Conservation (phyloP, 352 stramenopile genomes). For the Discostella stelligera region DNA sequence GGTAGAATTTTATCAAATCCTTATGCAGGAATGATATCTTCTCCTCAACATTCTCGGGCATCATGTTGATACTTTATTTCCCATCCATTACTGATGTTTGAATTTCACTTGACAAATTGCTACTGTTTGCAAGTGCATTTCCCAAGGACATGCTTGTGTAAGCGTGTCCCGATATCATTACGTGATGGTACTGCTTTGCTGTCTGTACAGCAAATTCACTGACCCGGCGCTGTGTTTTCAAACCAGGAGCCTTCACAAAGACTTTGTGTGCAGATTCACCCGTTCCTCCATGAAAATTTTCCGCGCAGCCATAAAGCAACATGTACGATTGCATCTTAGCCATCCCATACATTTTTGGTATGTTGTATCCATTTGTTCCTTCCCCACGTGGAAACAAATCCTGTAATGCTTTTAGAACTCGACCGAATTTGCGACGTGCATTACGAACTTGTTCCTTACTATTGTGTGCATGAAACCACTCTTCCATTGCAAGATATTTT, state of each 20-base stretch:
- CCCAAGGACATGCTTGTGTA: not conserved
- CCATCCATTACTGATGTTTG: not conserved
- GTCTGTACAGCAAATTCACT: slow-evolving; percentile 8
- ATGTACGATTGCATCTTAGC: slow-evolving; percentile 16
- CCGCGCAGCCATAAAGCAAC: slow-evolving; percentile 1
- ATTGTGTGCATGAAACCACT: not conserved
- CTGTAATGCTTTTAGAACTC: not conserved
- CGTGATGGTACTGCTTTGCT: slow-evolving; percentile 1
- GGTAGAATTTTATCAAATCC: no score
- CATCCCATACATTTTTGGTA: no score
- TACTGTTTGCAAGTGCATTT: not conserved
- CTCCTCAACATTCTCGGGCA: not conserved
- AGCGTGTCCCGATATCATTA: not conserved
- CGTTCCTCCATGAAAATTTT: slow-evolving; percentile 14
- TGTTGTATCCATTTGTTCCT: no score
- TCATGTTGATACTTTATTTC: not conserved
- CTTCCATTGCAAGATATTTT: not conserved
- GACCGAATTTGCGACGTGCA: not conserved
- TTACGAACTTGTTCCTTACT: not conserved
- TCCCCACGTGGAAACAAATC: slow-evolving; percentile 2
- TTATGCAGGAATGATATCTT: no score
- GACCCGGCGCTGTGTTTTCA: slow-evolving; percentile 18
- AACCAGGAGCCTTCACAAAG: slow-evolving; percentile 21
- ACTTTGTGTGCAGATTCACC: slow-evolving; percentile 16
- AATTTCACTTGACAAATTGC: not conserved